phyloP scores from a whole-genome alignment of 768 basidiomycete genomes.

The Boletus subparvulus region DNA sequence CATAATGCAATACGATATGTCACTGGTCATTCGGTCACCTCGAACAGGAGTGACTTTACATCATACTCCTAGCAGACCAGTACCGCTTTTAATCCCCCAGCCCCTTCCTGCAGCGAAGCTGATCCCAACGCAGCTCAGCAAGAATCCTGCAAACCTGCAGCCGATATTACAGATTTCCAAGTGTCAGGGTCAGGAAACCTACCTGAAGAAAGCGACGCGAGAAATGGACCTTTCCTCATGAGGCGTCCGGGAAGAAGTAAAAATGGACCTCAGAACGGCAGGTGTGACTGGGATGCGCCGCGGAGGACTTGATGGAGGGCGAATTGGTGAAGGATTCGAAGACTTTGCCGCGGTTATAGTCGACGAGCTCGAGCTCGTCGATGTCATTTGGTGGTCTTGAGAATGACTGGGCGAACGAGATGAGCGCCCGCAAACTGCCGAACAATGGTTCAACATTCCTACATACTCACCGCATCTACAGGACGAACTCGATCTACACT shows the following conservation, averaged over 20 bases:
- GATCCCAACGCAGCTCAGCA: slow-evolving; percentile 80
- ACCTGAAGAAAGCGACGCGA: slow-evolving; percentile 86
- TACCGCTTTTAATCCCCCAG: slow-evolving; percentile 62
- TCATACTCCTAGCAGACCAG: slow-evolving; percentile 63
- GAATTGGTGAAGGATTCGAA: slow-evolving; percentile 30
- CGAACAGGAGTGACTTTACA: not conserved
- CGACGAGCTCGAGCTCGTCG: slow-evolving; percentile 52
- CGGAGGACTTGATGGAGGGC: slow-evolving; percentile 44
- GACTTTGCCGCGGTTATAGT: slow-evolving; percentile 43
- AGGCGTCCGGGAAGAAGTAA: slow-evolving; percentile 79
- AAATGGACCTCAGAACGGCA: slow-evolving; percentile 77
- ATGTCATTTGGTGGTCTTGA: slow-evolving; percentile 13
- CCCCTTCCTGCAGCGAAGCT: slow-evolving; percentile 72
- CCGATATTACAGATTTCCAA: not conserved
- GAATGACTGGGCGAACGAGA: not conserved
- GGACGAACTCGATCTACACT: not conserved
- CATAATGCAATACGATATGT: not conserved
- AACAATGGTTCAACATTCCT: not conserved
- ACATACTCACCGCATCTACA: not conserved
- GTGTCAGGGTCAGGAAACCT: slow-evolving; percentile 7
- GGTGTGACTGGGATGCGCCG: slow-evolving; percentile 82
- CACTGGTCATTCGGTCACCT: not conserved
- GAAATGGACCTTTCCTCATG: slow-evolving; percentile 83
- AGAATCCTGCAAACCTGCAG: slow-evolving; percentile 73
- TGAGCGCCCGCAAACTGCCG: slow-evolving; percentile 26